Evolutionary conservation across 2,329 filamentous ascomycete species (phyloP), one percentile per base, ranked within the genome.

Genomic region (Penicillium sp.): DNA sequence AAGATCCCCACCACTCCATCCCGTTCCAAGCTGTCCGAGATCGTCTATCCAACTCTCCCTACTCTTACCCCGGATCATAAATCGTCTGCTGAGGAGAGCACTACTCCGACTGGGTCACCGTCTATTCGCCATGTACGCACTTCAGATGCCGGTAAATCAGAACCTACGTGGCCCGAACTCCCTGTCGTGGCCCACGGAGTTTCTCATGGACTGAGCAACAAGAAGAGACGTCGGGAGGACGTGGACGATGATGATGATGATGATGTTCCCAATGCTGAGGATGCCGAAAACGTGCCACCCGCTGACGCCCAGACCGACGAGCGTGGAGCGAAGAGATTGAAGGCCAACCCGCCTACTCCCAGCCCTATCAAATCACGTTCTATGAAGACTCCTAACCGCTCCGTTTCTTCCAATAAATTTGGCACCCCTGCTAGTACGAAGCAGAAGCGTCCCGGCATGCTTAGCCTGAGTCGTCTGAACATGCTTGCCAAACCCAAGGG

Each of bases 391-490:
- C 72, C 70, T 16, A 57, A 65, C 19, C 70, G 70, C 31, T 57
- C 63, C 9, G 56, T 60, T 16, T 62, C 66, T 6, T 62, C 66
- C 5, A 55, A 56, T 24, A 61, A 63, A 19, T 50, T 56, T 5
- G 63, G 67, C 19, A 73, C 72, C 35, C 70, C 71, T 13, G 66
- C 65, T 14, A 73, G 69, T 46, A 64, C 67, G 19, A 68, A 63
- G 35, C 57, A 69, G 48, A 75, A 66, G 55, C 63, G 55, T 26
- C 69, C 65, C 21, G 63, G 67, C 19, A 67, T 72, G 19, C 67
- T 80, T 51, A 81, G 74, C 53, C 65, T 80, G 63, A 79, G 76
- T 57, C 75, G 79, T 27, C 65, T 81, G 64, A 79, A 80, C 57
- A 74, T 80, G 73, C 71, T 81, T 33, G 70, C 77, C 16, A 75